phyloP scores from a whole-genome alignment of 352 stramenopile species.

The Pythium brachiatum region DNA sequence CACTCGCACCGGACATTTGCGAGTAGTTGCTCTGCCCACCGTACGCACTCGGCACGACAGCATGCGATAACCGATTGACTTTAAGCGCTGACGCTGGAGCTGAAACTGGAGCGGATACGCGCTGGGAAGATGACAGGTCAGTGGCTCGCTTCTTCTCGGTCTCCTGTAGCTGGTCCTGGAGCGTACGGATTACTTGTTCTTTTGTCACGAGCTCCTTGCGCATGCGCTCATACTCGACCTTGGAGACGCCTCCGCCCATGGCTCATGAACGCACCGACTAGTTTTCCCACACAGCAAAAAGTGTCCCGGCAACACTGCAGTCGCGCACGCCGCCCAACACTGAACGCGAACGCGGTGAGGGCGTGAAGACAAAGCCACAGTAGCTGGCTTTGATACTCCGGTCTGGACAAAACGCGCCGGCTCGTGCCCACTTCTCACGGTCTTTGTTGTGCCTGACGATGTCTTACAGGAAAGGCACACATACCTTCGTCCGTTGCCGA shows the following conservation, averaged over 20 bases:
- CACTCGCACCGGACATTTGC: not conserved
- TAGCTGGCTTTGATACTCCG: too few species aligned
- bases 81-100: constrained; percentile 1
- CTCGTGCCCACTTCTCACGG: too few species aligned
- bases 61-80: constrained; percentile 28
- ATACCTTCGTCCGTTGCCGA: too few species aligned
- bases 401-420: too few species aligned
- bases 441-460: too few species aligned
- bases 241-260: constrained; percentile 76
- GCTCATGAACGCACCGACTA: not conserved
- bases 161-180: constrained; percentile 55
- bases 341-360: too few species aligned
- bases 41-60: constrained; percentile 7
- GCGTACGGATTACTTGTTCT: constrained; percentile 61
- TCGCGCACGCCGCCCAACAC: too few species aligned
- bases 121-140: not conserved
- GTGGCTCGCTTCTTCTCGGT: constrained; percentile 11
- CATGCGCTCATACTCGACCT: constrained; percentile 68
- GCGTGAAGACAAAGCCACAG: too few species aligned
- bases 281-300: too few species aligned
- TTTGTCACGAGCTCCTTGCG: constrained; percentile 66
- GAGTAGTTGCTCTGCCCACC: not conserved
- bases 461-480: too few species aligned
- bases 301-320: too few species aligned
- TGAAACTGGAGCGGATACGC: not conserved